Percentiles rank a stretch among this genome's conserved stretches.
phyloP scores from a whole-genome alignment of 1,284 basidiomycete genomes.

The Chondrostereum purpureum region DNA sequence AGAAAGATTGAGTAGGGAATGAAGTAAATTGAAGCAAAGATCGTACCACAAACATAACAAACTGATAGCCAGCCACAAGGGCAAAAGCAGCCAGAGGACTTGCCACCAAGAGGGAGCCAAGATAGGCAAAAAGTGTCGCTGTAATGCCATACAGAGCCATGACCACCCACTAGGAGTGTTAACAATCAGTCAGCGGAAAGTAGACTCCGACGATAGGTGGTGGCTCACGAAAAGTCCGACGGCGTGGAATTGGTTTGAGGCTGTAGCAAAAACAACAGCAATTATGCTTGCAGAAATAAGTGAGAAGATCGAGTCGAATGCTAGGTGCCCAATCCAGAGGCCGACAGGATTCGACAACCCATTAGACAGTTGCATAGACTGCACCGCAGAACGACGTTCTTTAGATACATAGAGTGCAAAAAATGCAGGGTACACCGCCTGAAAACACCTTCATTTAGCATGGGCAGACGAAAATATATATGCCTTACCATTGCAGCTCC shows the following conservation, averaged over 20 bases:
- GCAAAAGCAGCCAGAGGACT: slow-evolving; percentile 75
- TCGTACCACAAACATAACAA: slow-evolving; percentile 63
- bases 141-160: slow-evolving; percentile 68
- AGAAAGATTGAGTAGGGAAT: slow-evolving; percentile 1
- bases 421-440: slow-evolving; percentile 76
- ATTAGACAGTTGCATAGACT: slow-evolving; percentile 76
- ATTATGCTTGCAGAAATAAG: slow-evolving; percentile 55
- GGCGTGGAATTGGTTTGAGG: slow-evolving; percentile 60
- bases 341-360: slow-evolving; percentile 67
- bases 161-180: slow-evolving; percentile 52
- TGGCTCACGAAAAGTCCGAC: slow-evolving; percentile 59
- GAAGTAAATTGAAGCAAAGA: background rate
- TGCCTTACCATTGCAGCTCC: slow-evolving; percentile 60
- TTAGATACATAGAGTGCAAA: slow-evolving; percentile 69
- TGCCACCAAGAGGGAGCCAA: slow-evolving; percentile 52
- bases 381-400: slow-evolving; percentile 62
- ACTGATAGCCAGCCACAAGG: slow-evolving; percentile 66
- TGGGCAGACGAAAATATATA: background rate
- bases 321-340: slow-evolving; percentile 74
- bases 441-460: background rate
- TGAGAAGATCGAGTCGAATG: slow-evolving; percentile 65
- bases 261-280: slow-evolving; percentile 52
- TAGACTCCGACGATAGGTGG: background rate
- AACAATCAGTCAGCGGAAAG: background rate
- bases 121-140: slow-evolving; percentile 63